These are phyloP conservation scores for Apiospora hydei DNA, from an alignment of 2,329 filamentous ascomycete genomes.

Conservation along the genomic window DNA sequence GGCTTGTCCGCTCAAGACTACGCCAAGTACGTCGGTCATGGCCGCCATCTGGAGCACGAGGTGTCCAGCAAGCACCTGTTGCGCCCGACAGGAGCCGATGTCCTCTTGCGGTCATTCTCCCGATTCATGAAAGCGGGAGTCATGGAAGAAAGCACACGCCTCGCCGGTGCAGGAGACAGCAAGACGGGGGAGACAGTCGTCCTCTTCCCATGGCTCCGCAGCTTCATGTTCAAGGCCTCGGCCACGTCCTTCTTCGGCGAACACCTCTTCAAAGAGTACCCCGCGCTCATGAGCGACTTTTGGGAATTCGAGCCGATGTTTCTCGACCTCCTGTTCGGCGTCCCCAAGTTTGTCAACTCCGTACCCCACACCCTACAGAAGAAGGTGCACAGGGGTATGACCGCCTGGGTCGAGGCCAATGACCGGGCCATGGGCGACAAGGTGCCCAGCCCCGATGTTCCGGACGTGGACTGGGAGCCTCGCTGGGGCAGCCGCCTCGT, in stretches of 20 bases:
- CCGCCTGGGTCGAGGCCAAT: not conserved
- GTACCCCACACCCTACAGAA: not conserved
- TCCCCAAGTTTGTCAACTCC: not conserved
- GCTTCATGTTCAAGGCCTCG: not conserved
- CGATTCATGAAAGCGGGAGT: not conserved
- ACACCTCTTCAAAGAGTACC: not conserved
- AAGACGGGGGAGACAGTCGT: not conserved
- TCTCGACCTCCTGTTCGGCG: not conserved
- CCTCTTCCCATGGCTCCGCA: not conserved
- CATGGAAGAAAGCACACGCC: not conserved
- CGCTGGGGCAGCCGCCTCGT: not conserved
- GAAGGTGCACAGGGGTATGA: not conserved
- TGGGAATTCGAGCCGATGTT: not conserved
- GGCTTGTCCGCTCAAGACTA: not conserved
- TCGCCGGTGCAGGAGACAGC: not conserved
- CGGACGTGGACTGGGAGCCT: not conserved
- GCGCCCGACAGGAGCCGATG: not conserved
- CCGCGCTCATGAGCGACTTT: not conserved
- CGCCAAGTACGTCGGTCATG: not conserved
- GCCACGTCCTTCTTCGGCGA: not conserved
- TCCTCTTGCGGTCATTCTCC: not conserved
- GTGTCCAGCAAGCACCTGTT: not conserved
- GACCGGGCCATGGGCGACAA: not conserved
- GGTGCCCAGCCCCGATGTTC: not conserved
- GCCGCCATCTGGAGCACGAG: slow-evolving; percentile 1